A percentile compares a stretch with the other conserved stretches of the same genome.
phyloP scores from a whole-genome alignment of 164 flowering plant species.

The Vitis labrusca region DNA sequence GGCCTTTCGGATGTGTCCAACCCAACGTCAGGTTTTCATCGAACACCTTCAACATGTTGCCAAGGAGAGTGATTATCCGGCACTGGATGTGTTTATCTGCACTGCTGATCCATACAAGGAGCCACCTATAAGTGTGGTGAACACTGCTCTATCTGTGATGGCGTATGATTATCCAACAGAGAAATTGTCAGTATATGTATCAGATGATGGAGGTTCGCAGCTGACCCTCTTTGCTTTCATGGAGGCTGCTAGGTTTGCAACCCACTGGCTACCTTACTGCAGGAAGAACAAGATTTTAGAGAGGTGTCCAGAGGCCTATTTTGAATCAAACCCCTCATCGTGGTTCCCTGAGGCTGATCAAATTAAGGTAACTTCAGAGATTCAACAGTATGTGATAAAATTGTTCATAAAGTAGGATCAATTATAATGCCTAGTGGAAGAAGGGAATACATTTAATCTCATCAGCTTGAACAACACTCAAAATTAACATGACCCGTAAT shows the following conservation, averaged over 20 bases:
- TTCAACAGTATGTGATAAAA: too few species aligned
- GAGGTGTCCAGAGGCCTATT: constrained; percentile 11
- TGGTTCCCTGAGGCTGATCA: constrained; percentile 1
- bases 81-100: constrained; percentile 23
- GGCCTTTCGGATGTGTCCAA: too few species aligned
- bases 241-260: constrained; percentile 19
- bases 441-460: too few species aligned
- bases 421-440: too few species aligned
- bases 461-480: too few species aligned
- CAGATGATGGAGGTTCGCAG: constrained; percentile 1
- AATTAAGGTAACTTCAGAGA: too few species aligned
- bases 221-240: constrained; percentile 21
- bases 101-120: constrained; percentile 31
- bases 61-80: constrained; percentile 7
- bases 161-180: too few species aligned
- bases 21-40: neutral
- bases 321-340: neutral
- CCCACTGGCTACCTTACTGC: constrained; percentile 24
- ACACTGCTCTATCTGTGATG: constrained; percentile 13
- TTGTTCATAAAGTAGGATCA: too few species aligned
- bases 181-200: too few species aligned
- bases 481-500: too few species aligned
- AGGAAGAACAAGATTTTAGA: constrained; percentile 4
- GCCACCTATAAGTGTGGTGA: constrained; percentile 22
- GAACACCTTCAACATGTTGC: constrained; percentile 5